phyloP scores from a whole-genome alignment of 352 stramenopile species.

The Globisporangium okanoganense region DNA sequence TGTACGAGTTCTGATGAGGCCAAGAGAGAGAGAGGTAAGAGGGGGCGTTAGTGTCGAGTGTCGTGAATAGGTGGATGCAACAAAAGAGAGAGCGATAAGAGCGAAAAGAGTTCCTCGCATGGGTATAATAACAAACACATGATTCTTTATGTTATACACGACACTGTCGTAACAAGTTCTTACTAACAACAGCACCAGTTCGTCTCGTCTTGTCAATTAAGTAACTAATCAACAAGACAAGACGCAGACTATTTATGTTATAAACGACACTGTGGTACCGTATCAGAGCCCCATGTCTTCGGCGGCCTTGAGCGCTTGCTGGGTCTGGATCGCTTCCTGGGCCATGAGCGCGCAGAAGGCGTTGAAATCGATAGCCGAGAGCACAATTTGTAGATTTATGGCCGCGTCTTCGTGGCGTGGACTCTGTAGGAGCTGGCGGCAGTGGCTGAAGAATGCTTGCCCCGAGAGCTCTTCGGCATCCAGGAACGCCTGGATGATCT shows the following conservation, averaged over 20 bases:
- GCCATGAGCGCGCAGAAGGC: constrained; percentile 54
- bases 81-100: neutral
- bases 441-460: constrained; percentile 52
- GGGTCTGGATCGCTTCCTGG: constrained; percentile 37
- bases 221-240: no score
- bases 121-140: constrained; percentile 40
- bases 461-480: constrained; percentile 35
- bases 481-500: constrained; percentile 37
- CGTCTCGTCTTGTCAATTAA: no score
- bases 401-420: constrained; percentile 29
- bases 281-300: constrained; percentile 54
- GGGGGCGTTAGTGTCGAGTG: constrained; percentile 1
- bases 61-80: neutral
- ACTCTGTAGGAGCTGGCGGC: constrained; percentile 25
- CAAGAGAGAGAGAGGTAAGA: constrained; percentile 9
- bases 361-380: constrained; percentile 53
- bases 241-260: no score
- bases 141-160: no score
- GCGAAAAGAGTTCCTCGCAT: constrained; percentile 14
- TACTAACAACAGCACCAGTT: no score
- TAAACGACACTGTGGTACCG: no score
- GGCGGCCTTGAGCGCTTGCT: constrained; percentile 42
- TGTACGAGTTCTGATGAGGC: constrained; percentile 42
- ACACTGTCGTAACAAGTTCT: no score
- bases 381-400: constrained; percentile 38